A percentile compares a stretch with the other conserved stretches of the same genome.
phyloP scores from a whole-genome alignment of 2,329 filamentous ascomycete species.

The Parascedosporium putredinis region DNA sequence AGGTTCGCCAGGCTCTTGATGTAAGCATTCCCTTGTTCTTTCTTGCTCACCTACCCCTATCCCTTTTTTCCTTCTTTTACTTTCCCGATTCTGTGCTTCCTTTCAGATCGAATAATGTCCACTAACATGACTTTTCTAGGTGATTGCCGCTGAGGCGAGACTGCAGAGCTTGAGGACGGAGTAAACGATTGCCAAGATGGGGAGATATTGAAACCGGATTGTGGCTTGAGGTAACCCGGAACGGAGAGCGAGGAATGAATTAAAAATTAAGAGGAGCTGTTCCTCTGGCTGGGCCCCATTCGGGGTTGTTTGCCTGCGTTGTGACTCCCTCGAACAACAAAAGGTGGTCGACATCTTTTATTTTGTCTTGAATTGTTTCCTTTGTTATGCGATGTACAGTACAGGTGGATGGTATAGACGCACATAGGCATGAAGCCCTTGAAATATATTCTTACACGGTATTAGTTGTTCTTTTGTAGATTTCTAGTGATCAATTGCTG shows the following conservation, averaged over 20 bases:
- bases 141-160: slow-evolving; percentile 82
- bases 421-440: not conserved
- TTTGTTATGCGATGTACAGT: slow-evolving; percentile 21
- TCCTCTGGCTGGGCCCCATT: not conserved
- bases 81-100: not conserved
- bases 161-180: slow-evolving; percentile 80
- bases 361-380: slow-evolving; percentile 20
- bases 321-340: too few species aligned
- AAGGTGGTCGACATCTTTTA: not conserved
- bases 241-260: too few species aligned
- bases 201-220: too few species aligned
- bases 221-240: too few species aligned
- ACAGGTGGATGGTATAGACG: slow-evolving; percentile 7
- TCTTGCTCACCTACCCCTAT: not conserved
- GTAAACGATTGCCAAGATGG: slow-evolving; percentile 26
- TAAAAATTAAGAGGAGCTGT: too few species aligned
- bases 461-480: not conserved
- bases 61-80: not conserved
- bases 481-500: not conserved
- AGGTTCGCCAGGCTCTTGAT: slow-evolving; percentile 92
- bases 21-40: slow-evolving; percentile 31
- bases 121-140: slow-evolving; percentile 36
- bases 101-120: not conserved
- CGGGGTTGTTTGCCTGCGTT: not conserved
- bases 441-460: not conserved